A percentile compares a stretch with the other conserved stretches of the same genome.
These are phyloP conservation scores for Acidomyces sp. DNA, from an alignment of 495 filamentous ascomycete genomes.

Conservation along the genomic window DNA sequence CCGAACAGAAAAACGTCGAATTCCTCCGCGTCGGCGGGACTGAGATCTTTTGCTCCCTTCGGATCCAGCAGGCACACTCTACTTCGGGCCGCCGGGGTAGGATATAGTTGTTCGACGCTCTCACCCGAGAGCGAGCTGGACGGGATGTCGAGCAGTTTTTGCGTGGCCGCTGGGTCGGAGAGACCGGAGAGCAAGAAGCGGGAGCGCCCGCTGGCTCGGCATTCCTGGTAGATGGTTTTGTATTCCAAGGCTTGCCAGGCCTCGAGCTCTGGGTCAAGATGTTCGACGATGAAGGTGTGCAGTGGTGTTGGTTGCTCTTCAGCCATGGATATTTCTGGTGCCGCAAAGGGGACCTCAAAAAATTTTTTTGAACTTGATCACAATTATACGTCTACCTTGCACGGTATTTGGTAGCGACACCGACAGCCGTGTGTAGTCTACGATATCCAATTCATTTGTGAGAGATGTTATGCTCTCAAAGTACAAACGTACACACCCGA, in stretches of 20 bases:
- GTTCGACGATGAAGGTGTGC: conserved; percentile 65
- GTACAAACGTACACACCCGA: too few species aligned
- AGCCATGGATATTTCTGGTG: background rate
- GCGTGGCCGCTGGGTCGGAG: conserved; percentile 27
- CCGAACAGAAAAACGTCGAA: conserved; percentile 95
- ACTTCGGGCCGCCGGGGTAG: conserved; percentile 39
- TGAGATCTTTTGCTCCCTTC: conserved; percentile 61
- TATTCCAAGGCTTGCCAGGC: conserved; percentile 90
- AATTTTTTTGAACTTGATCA: too few species aligned
- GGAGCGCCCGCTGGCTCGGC: conserved; percentile 42
- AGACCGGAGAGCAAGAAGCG: conserved; percentile 64
- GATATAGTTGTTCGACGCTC: conserved; percentile 66
- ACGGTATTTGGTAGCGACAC: too few species aligned
- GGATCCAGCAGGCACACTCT: conserved; percentile 86
- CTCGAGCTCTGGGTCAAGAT: conserved; percentile 87
- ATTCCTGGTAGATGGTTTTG: conserved; percentile 69
- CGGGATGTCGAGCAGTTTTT: conserved; percentile 11
- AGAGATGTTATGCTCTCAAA: too few species aligned
- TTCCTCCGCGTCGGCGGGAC: conserved; percentile 61
- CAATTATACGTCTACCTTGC: too few species aligned
- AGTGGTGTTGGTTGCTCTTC: background rate
- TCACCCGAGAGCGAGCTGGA: conserved; percentile 40
- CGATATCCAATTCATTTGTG: too few species aligned
- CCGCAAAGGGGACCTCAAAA: background rate
- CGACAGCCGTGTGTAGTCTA: too few species aligned